A percentile compares a stretch with the other conserved stretches of the same genome.
Conservation (phyloP, 108 stramenopile species). For the Cyclotella sp. region DNA sequence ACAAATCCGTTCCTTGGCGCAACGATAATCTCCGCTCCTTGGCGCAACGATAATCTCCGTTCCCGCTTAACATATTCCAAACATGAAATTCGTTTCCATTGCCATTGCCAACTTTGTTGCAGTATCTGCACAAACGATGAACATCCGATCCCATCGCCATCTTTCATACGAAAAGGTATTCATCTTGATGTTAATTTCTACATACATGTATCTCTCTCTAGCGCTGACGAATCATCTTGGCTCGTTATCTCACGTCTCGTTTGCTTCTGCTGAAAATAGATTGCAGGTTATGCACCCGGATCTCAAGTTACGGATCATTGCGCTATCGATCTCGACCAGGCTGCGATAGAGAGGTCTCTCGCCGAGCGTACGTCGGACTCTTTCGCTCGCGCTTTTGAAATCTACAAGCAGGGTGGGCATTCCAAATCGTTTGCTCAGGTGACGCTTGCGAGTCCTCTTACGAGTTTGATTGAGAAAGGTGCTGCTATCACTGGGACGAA, state of each 20-base stretch:
- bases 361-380: conserved; percentile 29
- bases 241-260: too few relatives aligned
- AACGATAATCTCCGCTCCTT: too few relatives aligned
- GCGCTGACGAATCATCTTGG: too few relatives aligned
- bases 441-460: conserved; percentile 50
- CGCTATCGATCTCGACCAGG: conserved; percentile 81
- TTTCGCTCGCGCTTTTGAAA: conserved; percentile 47
- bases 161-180: not conserved
- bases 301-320: conserved; percentile 60
- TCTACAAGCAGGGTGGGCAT: conserved; percentile 72
- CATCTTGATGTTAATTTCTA: not conserved
- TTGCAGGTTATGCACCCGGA: conserved; percentile 73
- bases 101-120: conserved; percentile 2
- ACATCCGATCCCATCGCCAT: not conserved
- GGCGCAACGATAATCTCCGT: not conserved
- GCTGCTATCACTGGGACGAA: conserved; percentile 47
- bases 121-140: not conserved
- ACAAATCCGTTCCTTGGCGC: too few relatives aligned
- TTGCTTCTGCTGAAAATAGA: conserved; percentile 36
- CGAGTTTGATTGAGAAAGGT: conserved; percentile 27
- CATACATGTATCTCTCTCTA: not conserved
- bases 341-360: conserved; percentile 60
- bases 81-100: not conserved
- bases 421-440: conserved; percentile 73
- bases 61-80: not conserved